Evolutionary conservation across 169 alveolate genomes (phyloP), one percentile per base, ranked within the genome.

Genomic region (Plasmodium berghei): DNA sequence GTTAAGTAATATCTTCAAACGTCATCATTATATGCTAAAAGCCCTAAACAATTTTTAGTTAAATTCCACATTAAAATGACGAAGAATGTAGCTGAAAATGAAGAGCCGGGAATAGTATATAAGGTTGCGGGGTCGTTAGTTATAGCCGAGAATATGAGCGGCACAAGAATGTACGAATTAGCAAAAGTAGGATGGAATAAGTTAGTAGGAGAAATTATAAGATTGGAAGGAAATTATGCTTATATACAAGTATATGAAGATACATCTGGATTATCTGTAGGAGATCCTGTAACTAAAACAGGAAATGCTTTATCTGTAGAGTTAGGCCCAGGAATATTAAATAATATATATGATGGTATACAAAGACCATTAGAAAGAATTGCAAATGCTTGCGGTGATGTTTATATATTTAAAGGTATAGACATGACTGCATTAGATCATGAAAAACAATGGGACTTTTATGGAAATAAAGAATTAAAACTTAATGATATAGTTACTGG

Each of bases 91-190:
- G 24, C 49, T n/a, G 91, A 86, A 59, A 72, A 86, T 61, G 91
- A 71, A 70, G 91, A 86, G 16, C 86, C 87, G 9, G 91, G 91
- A 24, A 72, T 86, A 58, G 67, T 86, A 14, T 71, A 86, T 55
- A 86, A 86, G 40, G 91, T 86, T 26, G 91, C 91, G 24, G 91
- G 91, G 9, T 86, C 91, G 5, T 56, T 98, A 94, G 99, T 98
- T 80, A 98, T 98, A 22, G 99, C 99, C 52, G 99, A 98, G 72
- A 97, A 97, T 46, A 98, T 98, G 99, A 97, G 99, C 72, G 99
- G 99, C 52, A 97, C 99, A 46, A 97, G 98, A 93, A 98, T 98
- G 99, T 98, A 96, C 92, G 99, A 98, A 73, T 91, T 98, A 69
- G 99, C 98, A 16, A 96, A 96, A 55, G 98, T 96, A 1, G 99